A percentile compares a stretch with the other conserved stretches of the same genome.
Evolutionary conservation across 2,329 filamentous ascomycete species (phyloP).

Genomic region (Lasiodiplodia sp.): DNA sequence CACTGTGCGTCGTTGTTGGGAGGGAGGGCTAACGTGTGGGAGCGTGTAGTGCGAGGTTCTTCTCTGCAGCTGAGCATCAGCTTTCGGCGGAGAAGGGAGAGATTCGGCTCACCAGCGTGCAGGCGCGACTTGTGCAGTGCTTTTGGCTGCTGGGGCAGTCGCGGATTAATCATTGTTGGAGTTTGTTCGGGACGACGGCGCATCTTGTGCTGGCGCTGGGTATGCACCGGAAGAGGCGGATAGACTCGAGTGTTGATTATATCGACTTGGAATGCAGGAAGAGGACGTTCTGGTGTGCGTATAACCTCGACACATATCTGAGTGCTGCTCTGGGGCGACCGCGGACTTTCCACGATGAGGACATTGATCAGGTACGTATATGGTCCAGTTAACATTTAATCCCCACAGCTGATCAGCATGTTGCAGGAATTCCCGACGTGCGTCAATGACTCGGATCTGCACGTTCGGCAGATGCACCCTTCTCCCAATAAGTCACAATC

Average conservation of each 20-base stretch:
- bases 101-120: slow-evolving; percentile 63
- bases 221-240: slow-evolving; percentile 32
- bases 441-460: slow-evolving; percentile 44
- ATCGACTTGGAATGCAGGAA: slow-evolving; percentile 61
- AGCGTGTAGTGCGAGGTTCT: slow-evolving; percentile 52
- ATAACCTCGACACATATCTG: slow-evolving; percentile 69
- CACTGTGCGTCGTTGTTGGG: too few species aligned
- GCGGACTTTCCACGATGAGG: slow-evolving; percentile 67
- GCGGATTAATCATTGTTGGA: slow-evolving; percentile 68
- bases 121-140: slow-evolving; percentile 65
- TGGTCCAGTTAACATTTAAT: slow-evolving; percentile 51
- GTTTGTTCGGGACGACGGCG: slow-evolving; percentile 64
- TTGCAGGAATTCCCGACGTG: slow-evolving; percentile 46
- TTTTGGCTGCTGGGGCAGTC: slow-evolving; percentile 67
- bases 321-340: slow-evolving; percentile 69
- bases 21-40: slow-evolving; percentile 29
- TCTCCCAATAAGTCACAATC: slow-evolving; percentile 43
- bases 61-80: slow-evolving; percentile 53
- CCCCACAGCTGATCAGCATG: slow-evolving; percentile 33
- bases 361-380: slow-evolving; percentile 62
- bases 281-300: slow-evolving; percentile 69
- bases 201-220: slow-evolving; percentile 59
- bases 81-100: slow-evolving; percentile 60
- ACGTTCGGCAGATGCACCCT: slow-evolving; percentile 39
- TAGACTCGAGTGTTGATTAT: slow-evolving; percentile 47